A percentile compares a stretch with the other conserved stretches of the same genome.
phyloP scores from a whole-genome alignment of 106 monocot species.

The Platanthera guangdongensis region DNA sequence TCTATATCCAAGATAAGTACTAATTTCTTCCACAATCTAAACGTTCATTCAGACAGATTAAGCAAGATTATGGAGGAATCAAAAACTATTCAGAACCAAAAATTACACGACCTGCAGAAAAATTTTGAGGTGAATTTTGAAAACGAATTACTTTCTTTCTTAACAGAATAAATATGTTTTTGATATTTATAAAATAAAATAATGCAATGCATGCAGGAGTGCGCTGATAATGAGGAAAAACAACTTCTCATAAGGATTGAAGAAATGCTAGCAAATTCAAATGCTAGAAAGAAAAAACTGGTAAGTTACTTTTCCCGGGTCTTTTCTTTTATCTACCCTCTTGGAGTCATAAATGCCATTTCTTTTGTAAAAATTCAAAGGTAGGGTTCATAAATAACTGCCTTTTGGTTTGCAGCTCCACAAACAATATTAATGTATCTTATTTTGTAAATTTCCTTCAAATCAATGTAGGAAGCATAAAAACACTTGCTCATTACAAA shows the following conservation, averaged over 20 bases:
- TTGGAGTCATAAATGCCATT: too few relatives aligned
- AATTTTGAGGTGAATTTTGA: conserved; percentile 61
- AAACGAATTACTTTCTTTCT: neutral
- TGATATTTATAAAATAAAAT: neutral
- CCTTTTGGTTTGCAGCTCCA: too few relatives aligned
- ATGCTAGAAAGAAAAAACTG: conserved; percentile 61
- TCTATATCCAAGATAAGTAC: conserved; percentile 66
- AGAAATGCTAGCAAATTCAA: conserved; percentile 68
- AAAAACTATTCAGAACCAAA: conserved; percentile 40
- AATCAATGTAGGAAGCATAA: too few relatives aligned
- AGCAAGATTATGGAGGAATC: conserved; percentile 61
- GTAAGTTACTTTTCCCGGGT: conserved; percentile 14
- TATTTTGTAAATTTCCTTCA: too few relatives aligned
- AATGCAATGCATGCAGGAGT: conserved; percentile 34
- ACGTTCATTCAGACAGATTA: conserved; percentile 48
- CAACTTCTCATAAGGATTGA: conserved; percentile 64
- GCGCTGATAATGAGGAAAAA: conserved; percentile 66
- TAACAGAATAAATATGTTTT: neutral
- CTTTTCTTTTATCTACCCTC: too few relatives aligned
- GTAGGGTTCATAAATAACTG: too few relatives aligned
- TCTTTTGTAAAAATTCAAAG: too few relatives aligned
- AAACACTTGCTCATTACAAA: too few relatives aligned
- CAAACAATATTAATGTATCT: too few relatives aligned
- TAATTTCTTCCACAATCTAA: conserved; percentile 59
- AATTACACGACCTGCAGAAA: conserved; percentile 67